Evolutionary conservation across 345 rosid species (phyloP).

Genomic region (Syzygium jambos): DNA sequence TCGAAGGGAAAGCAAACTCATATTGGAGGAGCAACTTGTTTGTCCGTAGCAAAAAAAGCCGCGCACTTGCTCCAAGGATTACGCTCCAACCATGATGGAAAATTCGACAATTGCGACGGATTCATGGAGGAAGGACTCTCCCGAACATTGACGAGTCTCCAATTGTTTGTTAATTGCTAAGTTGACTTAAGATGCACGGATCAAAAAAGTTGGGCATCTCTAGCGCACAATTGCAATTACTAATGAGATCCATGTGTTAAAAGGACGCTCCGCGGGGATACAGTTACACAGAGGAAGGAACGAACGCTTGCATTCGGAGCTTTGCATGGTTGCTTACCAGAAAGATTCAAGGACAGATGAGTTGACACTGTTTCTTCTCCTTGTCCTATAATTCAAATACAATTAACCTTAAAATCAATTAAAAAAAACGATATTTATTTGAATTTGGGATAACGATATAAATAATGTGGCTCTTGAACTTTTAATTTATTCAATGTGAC

Average conservation of each 20-base stretch:
- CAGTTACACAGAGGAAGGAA: not conserved
- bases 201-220: not conserved
- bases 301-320: not conserved
- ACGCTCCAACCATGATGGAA: not conserved
- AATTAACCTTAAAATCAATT: not conserved
- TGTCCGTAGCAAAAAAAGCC: not conserved
- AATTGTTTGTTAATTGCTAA: not conserved
- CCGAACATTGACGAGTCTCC: not conserved
- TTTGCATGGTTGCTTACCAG: not conserved
- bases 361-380: not conserved
- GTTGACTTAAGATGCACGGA: not conserved
- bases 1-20: too few relatives aligned
- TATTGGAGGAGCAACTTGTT: not conserved
- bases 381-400: not conserved
- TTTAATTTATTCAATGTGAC: too few relatives aligned
- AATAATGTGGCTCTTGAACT: too few relatives aligned
- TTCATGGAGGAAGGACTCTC: not conserved
- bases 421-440: not conserved
- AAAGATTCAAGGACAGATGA: not conserved
- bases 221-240: not conserved
- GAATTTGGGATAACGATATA: not conserved
- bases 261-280: not conserved
- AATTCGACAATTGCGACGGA: not conserved
- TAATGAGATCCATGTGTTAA: not conserved
- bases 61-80: not conserved